Evolutionary conservation across 306 rosid genomes (phyloP), one percentile per base, ranked within the genome.

Genomic region (Pterocarpus santalinus): DNA sequence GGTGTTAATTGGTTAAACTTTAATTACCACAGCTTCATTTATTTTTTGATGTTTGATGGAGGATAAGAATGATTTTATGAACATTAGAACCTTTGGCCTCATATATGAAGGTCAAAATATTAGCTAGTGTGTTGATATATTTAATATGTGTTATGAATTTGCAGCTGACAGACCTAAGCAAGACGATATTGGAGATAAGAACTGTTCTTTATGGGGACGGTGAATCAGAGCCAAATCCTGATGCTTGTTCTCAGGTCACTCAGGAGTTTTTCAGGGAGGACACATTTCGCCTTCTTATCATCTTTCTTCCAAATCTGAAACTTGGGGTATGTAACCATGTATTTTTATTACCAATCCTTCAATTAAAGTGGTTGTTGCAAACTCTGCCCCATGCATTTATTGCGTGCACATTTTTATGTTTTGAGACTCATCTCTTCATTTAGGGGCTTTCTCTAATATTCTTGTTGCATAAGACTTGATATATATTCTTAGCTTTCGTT

Each of bases 201-300:
- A 82, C 85, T 0, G n/a, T 83, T 75, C 87, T 93, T 1, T 93
- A 83, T 80, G 97, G 97, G 17, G 66, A 75, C 51, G 90, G 76
- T 16, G 92, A 52, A 52, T 72, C 87, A 9, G 97, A 91, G 77
- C 94, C 97, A 30, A 80, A 44, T 69, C 65, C 79, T 36, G 96
- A 90, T 7, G 88, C 91, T 7, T 93, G 96, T 75, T 78, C 90
- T 63, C 94, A 83, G 55, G 52, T 93, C 15, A 90, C 97, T 1
- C 84, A 36, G 30, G 96, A 91, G 75, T 91, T 91, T 75, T 93
- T 91, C 43, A 86, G 9, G 43, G 97, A 84, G 8, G 85, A 93
- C 11, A 90, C 87, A 0, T 70, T 91, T 53, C 87, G 94, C 28
- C 87, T 82, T 70, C 87, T 93, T 14, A 73, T 93, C 28, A 12